Conservation (phyloP, 495 filamentous ascomycete genomes). For the Neurospora intermedia region DNA sequence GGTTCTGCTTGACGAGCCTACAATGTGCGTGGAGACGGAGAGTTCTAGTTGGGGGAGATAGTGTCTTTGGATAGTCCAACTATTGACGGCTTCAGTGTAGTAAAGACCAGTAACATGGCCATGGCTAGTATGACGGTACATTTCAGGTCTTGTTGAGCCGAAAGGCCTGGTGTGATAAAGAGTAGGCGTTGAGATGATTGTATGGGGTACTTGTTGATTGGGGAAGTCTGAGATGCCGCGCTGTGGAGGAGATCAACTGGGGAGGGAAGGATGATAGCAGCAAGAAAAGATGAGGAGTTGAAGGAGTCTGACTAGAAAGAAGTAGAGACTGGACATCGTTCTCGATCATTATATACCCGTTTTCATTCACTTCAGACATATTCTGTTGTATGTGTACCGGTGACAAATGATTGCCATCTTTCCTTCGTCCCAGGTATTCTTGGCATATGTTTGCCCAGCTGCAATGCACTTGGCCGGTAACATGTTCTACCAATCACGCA, state of each 20-base stretch:
- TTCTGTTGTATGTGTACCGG: neutral
- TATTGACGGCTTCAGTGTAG: constrained; percentile 2
- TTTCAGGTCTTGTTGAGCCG: neutral
- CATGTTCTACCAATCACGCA: neutral
- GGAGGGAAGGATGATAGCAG: neutral
- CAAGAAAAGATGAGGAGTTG: neutral
- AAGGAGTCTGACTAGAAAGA: neutral
- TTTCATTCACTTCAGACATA: neutral
- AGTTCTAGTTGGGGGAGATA: constrained; percentile 48
- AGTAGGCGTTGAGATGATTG: neutral
- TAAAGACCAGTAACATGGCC: constrained; percentile 19
- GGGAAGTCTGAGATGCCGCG: neutral
- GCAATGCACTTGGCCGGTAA: neutral
- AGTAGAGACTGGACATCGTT: neutral
- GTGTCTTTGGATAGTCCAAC: neutral
- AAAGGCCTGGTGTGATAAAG: neutral
- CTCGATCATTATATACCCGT: neutral
- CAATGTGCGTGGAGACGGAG: constrained; percentile 40
- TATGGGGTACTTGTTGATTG: neutral
- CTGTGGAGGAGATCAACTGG: neutral
- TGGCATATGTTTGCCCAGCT: neutral
- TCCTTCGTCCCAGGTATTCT: neutral
- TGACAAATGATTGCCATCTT: neutral
- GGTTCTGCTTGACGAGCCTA: constrained; percentile 46
- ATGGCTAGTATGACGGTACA: neutral